A percentile compares a stretch with the other conserved stretches of the same genome.
Evolutionary conservation across 768 basidiomycete genomes (phyloP).

Genomic region (Kwoniella sp.): DNA sequence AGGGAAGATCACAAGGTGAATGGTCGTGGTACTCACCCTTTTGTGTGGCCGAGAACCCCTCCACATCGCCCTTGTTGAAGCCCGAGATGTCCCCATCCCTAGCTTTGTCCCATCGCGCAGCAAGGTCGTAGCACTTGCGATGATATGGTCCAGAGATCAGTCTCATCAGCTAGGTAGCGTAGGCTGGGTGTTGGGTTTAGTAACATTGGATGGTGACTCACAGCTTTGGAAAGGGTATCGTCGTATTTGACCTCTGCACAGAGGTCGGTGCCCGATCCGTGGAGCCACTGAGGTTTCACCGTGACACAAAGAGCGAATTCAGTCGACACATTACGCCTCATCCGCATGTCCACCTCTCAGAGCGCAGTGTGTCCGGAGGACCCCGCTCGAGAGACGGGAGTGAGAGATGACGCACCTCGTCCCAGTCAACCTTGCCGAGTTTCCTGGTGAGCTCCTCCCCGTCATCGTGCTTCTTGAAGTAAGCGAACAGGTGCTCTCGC

Average conservation of each 20-base stretch:
- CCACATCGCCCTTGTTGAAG: slow-evolving; percentile 68
- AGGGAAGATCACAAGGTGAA: neutral
- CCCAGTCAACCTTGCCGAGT: slow-evolving; percentile 70
- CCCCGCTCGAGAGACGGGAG: neutral
- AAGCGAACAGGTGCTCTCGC: slow-evolving; percentile 76
- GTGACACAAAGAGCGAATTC: neutral
- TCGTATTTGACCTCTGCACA: slow-evolving; percentile 79
- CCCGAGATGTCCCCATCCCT: slow-evolving; percentile 60
- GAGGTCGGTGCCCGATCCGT: slow-evolving; percentile 73
- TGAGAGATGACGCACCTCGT: slow-evolving; percentile 61
- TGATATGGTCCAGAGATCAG: neutral
- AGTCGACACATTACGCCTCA: neutral
- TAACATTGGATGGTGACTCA: slow-evolving; percentile 45
- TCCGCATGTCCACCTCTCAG: neutral
- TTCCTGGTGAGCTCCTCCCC: slow-evolving; percentile 66
- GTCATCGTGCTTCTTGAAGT: slow-evolving; percentile 64
- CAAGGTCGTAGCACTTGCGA: slow-evolving; percentile 64
- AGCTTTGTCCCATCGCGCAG: slow-evolving; percentile 72
- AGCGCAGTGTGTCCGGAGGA: too few relatives aligned
- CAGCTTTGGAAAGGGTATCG: slow-evolving; percentile 67
- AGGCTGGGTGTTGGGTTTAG: neutral
- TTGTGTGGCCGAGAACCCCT: slow-evolving; percentile 72
- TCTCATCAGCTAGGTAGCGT: slow-evolving; percentile 1
- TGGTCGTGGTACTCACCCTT: slow-evolving; percentile 69
- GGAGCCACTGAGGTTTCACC: slow-evolving; percentile 65